These are phyloP conservation scores for Metarhizium sp. DNA, from an alignment of 2,329 filamentous ascomycete genomes.

Conservation along the genomic window DNA sequence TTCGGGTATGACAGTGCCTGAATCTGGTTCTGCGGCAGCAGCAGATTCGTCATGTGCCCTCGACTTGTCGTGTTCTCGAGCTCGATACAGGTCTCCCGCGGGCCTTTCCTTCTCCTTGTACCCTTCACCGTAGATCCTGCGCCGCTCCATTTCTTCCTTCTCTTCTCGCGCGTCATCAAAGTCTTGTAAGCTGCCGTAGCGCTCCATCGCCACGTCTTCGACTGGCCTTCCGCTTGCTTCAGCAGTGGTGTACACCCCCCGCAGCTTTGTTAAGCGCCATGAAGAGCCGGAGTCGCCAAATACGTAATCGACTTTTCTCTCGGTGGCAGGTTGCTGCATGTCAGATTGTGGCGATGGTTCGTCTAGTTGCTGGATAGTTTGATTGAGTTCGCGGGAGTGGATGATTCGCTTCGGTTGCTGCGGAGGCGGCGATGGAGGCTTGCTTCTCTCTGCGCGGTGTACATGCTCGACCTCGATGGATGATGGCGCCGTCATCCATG, in stretches of 20 bases:
- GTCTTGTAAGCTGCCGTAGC: conserved; percentile 69
- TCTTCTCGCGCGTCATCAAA: conserved; percentile 95
- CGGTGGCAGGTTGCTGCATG: conserved; percentile 29
- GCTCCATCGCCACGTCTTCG: conserved; percentile 75
- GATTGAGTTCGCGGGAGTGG: conserved; percentile 74
- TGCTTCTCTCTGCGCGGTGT: conserved; percentile 43
- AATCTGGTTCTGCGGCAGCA: conserved; percentile 24
- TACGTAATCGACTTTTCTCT: conserved; percentile 57
- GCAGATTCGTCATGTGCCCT: conserved; percentile 9
- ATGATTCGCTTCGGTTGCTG: conserved; percentile 61
- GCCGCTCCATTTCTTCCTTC: conserved; percentile 77
- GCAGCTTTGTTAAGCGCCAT: conserved; percentile 95
- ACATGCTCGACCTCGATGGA: conserved; percentile 78
- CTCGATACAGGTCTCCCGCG: conserved; percentile 74
- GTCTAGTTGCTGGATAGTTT: conserved; percentile 48
- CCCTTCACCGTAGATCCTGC: conserved; percentile 72
- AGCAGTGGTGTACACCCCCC: conserved; percentile 71
- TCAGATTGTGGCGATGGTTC: conserved; percentile 25
- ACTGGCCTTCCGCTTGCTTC: conserved; percentile 62
- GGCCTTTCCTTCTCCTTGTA: conserved; percentile 83
- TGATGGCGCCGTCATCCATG: conserved; percentile 90
- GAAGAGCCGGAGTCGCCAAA: conserved; percentile 86
- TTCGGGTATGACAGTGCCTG: conserved; percentile 51
- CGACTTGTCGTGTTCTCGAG: conserved; percentile 55
- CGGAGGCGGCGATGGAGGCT: conserved; percentile 40